Base-by-base conservation (phyloP, 2,329 filamentous ascomycete species). In the Dendryphion nanum region DNA sequence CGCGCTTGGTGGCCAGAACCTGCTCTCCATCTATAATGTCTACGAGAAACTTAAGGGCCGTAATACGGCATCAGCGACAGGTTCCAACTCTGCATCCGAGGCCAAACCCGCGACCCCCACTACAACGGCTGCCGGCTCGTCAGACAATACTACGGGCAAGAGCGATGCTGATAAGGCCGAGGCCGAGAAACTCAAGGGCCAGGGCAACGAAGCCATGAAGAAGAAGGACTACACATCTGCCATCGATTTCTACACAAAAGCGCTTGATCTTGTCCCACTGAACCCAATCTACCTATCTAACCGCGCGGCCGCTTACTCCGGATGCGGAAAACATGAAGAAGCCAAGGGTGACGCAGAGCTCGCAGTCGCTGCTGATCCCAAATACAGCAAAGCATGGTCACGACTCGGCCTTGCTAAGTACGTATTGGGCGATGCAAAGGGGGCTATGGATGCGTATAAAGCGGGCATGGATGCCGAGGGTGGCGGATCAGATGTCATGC, bases 251-350 rank as follows among this genome's bases (percentile, higher is more conserved):
- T 98, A 98, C 77, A 88, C 87, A 18, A 78, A 91, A 67, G 93
- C 93, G 4, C 81, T 98, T 18, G 77, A 80, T 39, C 75, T 96
- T 37, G 72, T 87, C 52, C 89, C 93, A 2, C 75, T 80, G 50
- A 97, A 98, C 72, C 87, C 90, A 26, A 93, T 98, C 69, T 98
- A 93, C 77, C 85, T 98, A 28, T 95, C 89, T 47, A 98, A 98
- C 80, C 89, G 93, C 51, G 93, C 93, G 8, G 93, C 93, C 32
- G 93, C 93, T 5, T 87, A 95, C 76, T 89, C 84, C 18, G 91
- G 89, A 16, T 82, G 82, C 45, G 81, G 83, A 54, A 83, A 95
- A 69, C 90, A 97, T 72, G 81, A 85, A 45, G 83, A 86, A 46
- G 93, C 93, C 10, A 83, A 81, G 55, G 76, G 83, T 45, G 93